These are phyloP conservation scores for Lepidium africanum DNA, from an alignment of 345 rosid species.

Conservation along the genomic window DNA sequence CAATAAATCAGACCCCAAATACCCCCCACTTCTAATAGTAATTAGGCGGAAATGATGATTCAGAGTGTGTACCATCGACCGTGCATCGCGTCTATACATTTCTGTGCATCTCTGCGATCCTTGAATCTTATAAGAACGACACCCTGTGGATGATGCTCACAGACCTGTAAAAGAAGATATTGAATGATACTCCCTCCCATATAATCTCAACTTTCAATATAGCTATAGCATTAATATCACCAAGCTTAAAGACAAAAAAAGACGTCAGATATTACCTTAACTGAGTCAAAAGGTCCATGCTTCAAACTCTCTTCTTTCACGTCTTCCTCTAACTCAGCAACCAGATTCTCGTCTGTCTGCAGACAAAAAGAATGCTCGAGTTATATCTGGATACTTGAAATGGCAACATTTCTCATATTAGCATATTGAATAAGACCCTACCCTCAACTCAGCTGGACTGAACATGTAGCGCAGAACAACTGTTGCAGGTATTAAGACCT, in stretches of 20 bases:
- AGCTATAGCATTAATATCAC: background rate
- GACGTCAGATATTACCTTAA: conserved; percentile 44
- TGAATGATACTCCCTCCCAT: background rate
- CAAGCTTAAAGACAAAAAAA: background rate
- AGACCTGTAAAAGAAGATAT: conserved; percentile 45
- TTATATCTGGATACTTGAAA: background rate
- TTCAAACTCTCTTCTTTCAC: conserved; percentile 77
- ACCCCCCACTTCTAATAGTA: background rate
- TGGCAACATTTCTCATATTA: background rate
- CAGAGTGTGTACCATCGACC: conserved; percentile 66
- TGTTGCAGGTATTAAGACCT: conserved; percentile 67
- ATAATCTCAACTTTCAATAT: background rate
- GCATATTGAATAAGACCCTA: conserved; percentile 19
- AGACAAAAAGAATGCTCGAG: background rate
- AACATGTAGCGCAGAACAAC: conserved; percentile 82
- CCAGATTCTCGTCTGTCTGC: conserved; percentile 73
- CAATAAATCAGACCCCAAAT: background rate
- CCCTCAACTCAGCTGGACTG: conserved; percentile 81
- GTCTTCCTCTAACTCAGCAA: conserved; percentile 70
- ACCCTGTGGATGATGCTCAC: conserved; percentile 85
- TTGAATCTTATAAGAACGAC: conserved; percentile 80
- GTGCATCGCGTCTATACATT: conserved; percentile 85
- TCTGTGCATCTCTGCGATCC: conserved; percentile 81
- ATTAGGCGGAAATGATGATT: background rate
- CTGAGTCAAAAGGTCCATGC: conserved; percentile 71